Base-by-base conservation (phyloP, 257 asterid genomes). In the Nemophila menziesii region DNA sequence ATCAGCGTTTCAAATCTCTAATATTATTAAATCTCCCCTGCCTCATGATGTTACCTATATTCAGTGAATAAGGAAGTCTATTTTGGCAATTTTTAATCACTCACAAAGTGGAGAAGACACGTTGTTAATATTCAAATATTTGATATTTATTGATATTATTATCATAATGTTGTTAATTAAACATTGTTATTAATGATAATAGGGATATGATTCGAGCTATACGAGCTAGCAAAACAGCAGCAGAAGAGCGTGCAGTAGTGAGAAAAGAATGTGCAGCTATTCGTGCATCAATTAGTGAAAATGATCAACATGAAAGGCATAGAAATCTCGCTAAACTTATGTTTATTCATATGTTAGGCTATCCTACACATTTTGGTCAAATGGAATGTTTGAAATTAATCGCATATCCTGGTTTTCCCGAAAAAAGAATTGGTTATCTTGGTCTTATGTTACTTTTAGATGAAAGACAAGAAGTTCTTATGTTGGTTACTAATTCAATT, bases 271-370 rank as follows among this genome's bases (percentile, higher is more conserved):
- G 99, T 56, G 99, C 99, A 63, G 72, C 96, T 44, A 90, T 85
- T 62, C 90, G 99, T 61, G 92, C 93, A 55, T 72, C 96, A 39
- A 79, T 90, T 53, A 81, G 96, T 51, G 96, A 85, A 63, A 79
- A 79, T 56, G 94, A 82, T 64, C 92, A 77, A 38, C 93, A 81
- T 58, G 81, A 81, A 49, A 79, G 79, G 64, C 99, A 85, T 67
- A 94, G 96, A 22, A 90, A 90, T 67, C 70, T 90, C 72, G 94
- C 99, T 36, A 90, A 90, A 70, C 96, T 90, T 70, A 90, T 85
- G 99, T 90, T 81, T 66, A 82, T 90, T 66, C 96, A 90, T 84
- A 90, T 90, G 99, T 94, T 90, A 59, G 99, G 99, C 49, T 85
- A 85, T 56, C 96, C 96, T 21, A 90, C 99, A 20, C 99, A 90